Conservation (phyloP, 1,139 yeast species). For the Saccharomycopsis crataegensis region DNA sequence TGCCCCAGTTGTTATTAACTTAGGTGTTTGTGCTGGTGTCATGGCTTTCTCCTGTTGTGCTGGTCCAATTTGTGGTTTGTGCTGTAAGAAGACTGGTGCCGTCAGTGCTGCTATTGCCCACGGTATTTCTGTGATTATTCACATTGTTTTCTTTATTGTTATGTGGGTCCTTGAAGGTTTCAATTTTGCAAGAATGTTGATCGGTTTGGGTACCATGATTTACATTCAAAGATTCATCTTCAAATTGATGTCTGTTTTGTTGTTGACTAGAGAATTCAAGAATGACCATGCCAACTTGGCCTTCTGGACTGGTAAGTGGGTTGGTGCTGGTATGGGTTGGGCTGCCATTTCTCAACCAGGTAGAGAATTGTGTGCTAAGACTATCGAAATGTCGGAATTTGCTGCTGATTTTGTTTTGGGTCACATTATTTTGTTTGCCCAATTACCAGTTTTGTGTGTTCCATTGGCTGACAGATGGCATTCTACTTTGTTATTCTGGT, state of each 20-base stretch:
- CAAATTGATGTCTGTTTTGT: slow-evolving; percentile 71
- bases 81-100: slow-evolving; percentile 97
- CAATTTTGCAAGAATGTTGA: slow-evolving; percentile 76
- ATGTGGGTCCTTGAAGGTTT: slow-evolving; percentile 98
- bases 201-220: slow-evolving; percentile 80
- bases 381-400: slow-evolving; percentile 89
- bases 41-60: slow-evolving; percentile 89
- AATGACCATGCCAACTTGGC: slow-evolving; percentile 95
- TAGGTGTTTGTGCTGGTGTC: slow-evolving; percentile 74
- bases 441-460: slow-evolving; percentile 76
- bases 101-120: slow-evolving; percentile 97
- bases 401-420: slow-evolving; percentile 96
- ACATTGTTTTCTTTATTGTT: slow-evolving; percentile 79
- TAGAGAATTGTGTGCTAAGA: slow-evolving; percentile 93
- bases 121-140: slow-evolving; percentile 83
- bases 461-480: slow-evolving; percentile 97
- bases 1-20: slow-evolving; percentile 86
- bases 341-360: slow-evolving; percentile 95
- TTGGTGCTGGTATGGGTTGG: slow-evolving; percentile 89
- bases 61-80: slow-evolving; percentile 88
- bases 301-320: slow-evolving; percentile 99
- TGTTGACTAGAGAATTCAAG: slow-evolving; percentile 94
- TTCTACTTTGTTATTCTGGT: slow-evolving; percentile 97
- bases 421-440: slow-evolving; percentile 78
- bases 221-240: slow-evolving; percentile 84